Percentiles rank a stretch among this genome's conserved stretches.
These are phyloP conservation scores for Cenchrus purpureus DNA, from an alignment of 176 grass and related monocot species.

Conservation along the genomic window DNA sequence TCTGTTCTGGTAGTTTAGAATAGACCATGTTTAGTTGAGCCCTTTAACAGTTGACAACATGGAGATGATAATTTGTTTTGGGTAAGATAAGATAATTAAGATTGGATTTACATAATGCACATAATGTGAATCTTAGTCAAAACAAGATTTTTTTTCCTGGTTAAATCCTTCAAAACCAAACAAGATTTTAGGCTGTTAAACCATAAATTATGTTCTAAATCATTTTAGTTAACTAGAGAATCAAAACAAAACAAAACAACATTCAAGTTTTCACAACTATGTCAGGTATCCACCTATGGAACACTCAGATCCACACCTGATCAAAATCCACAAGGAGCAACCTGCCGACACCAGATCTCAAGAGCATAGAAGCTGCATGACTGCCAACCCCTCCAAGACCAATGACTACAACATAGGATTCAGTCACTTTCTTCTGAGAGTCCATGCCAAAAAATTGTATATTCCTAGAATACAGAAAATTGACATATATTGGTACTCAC, in stretches of 20 bases:
- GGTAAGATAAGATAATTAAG: neutral
- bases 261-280: slow-evolving; percentile 2
- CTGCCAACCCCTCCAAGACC: slow-evolving; percentile 98
- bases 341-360: slow-evolving; percentile 84
- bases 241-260: neutral
- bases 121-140: neutral
- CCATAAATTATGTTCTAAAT: neutral
- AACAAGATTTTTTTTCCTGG: neutral
- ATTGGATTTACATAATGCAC: neutral
- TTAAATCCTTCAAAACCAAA: neutral
- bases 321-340: slow-evolving; percentile 98
- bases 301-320: slow-evolving; percentile 59
- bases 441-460: slow-evolving; percentile 95
- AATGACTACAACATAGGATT: slow-evolving; percentile 77
- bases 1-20: neutral
- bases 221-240: neutral
- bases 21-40: neutral
- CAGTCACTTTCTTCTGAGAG: slow-evolving; percentile 82
- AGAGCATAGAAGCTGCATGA: slow-evolving; percentile 95
- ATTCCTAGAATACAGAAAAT: slow-evolving; percentile 59
- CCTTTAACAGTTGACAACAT: neutral
- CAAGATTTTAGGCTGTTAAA: neutral
- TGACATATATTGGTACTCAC: slow-evolving; percentile 21
- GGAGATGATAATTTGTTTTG: slow-evolving; percentile 1
- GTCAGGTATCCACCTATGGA: neutral